Evolutionary conservation across 1,284 basidiomycete genomes (phyloP), one percentile per base, ranked within the genome.

Genomic region (Boletus albobrunnescens): DNA sequence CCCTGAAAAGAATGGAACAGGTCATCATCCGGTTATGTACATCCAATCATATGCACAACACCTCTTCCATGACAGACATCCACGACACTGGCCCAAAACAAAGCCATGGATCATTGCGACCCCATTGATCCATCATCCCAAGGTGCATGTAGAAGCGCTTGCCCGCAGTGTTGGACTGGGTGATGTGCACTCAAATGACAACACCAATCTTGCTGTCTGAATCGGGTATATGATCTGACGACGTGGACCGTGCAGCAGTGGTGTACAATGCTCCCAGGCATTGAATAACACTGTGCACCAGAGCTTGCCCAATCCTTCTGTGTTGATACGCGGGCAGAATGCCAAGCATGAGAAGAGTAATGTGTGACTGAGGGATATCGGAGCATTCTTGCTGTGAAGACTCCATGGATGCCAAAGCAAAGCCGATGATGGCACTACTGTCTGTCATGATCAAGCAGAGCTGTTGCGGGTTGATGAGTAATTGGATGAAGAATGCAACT

Each of bases 271-370:
- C 45, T 41, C 63, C 50, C 9, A 64, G 42, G 36, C 49, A 61
- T 14, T 54, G 61, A 10, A 67, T 58, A 17, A 73, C 68, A 35
- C 64, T 61, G 44, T 61, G 64, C 17, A 81, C 64, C 26, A 81
- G 74, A 4, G 65, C 68, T n/a, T 71, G 71, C 6, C 76, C 79
- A 31, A 82, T 65, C 13, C 77, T 76, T 36, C 54, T 64, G 13
- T 76, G 67, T 47, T 68, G 78, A 57, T 71, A 74, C 0, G 64
- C 51, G 6, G 78, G 75, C 14, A 72, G 61, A 16, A 81, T 77
- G n/a, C 79, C 79, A 0, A 81, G 72, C 10, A 79, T 80, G 47
- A 82, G 75, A 57, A 81, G 73, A 51, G 75, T 75, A 14, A 79
- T 37, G 4, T 41, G 52, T 2, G 50, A 61, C 41, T 64, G 70